Evolutionary conservation across 2,329 filamentous ascomycete species (phyloP), one percentile per base, ranked within the genome.

Genomic region (Epichloe elymi): DNA sequence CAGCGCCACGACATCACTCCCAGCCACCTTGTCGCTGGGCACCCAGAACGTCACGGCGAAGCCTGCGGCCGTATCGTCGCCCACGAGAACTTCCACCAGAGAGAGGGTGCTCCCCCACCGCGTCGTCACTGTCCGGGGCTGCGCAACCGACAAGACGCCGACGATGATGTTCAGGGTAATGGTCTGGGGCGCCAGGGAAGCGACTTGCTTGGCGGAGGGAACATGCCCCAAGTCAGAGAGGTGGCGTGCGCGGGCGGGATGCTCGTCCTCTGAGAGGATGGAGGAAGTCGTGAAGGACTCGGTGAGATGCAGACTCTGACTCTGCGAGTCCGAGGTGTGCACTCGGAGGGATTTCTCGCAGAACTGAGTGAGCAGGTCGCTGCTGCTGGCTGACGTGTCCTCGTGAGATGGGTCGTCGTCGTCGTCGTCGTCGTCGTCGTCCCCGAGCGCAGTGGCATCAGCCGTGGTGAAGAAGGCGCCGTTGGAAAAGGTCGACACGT

Each of bases 21-120:
- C 55, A 0, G 49, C 53, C 3, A 65, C 53, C 70, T 64, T 40
- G 59, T 70, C 56, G 3, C 56, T 57, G 4, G 75, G 68, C 2
- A 95, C 70, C 91, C 91, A 97, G 63, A 95, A 88, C 3, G 85
- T 90, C 51, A 96, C 74, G 30, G 76, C 80, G 67, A 96, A 95
- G 2, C 85, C 86, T 0, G 86, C 79, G 56, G 76, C 79, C 0
- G 89, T 95, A 48, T 95, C 86, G 64, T 97, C 91, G 5, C 86
- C 90, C 1, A 96, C 80, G 1, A 90, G 71, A 2, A 93, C 66
- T 65, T 95, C 88, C 40, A 91, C 70, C 3, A 95, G 74, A 5
- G 85, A 78, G 48, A 83, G 74, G 6, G 73, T 71, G 11, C 69
- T 67, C 83, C 79, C 79, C 69, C 78, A 83, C 39, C 78, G 75